Conservation (phyloP, 495 filamentous ascomycete genomes). For the Elasticomyces elasticus region DNA sequence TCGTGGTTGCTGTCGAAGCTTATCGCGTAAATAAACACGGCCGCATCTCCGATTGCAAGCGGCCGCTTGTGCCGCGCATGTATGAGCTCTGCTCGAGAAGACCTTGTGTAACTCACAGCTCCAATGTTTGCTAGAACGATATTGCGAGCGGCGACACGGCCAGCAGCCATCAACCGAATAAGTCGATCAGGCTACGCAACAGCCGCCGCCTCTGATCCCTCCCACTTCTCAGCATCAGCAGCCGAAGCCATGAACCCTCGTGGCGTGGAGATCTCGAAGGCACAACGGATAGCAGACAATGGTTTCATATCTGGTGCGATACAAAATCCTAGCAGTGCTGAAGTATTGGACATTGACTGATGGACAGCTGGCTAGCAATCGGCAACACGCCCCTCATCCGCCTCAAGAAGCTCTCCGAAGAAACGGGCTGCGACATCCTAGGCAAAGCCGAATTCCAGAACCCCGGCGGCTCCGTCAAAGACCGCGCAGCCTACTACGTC, state of each 20-base stretch:
- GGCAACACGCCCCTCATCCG: conserved; percentile 94
- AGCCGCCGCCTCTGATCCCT: conserved; percentile 3
- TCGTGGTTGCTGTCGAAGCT: neutral
- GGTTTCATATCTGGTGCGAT: conserved; percentile 78
- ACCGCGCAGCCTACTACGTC: conserved; percentile 89
- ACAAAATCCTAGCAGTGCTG: neutral
- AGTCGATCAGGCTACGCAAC: conserved; percentile 12
- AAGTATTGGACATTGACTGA: conserved; percentile 12
- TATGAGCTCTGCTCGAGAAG: too few species aligned
- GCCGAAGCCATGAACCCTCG: conserved; percentile 48
- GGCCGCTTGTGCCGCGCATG: too few species aligned
- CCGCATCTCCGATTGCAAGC: too few species aligned
- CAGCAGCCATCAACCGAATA: neutral
- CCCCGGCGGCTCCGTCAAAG: conserved; percentile 91
- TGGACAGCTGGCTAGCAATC: conserved; percentile 55
- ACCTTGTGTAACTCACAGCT: too few species aligned
- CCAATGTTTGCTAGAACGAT: conserved; percentile 19
- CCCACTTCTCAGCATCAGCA: conserved; percentile 11
- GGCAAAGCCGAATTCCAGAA: conserved; percentile 99
- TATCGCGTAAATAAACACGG: neutral
- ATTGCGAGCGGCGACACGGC: conserved; percentile 4
- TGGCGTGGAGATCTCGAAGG: conserved; percentile 59
- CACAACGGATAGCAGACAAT: conserved; percentile 64
- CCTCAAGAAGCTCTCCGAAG: conserved; percentile 73
- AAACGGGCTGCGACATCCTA: conserved; percentile 88